Conservation (phyloP, 176 grass and related monocot genomes). For the Chrysopogon serrulatus region DNA sequence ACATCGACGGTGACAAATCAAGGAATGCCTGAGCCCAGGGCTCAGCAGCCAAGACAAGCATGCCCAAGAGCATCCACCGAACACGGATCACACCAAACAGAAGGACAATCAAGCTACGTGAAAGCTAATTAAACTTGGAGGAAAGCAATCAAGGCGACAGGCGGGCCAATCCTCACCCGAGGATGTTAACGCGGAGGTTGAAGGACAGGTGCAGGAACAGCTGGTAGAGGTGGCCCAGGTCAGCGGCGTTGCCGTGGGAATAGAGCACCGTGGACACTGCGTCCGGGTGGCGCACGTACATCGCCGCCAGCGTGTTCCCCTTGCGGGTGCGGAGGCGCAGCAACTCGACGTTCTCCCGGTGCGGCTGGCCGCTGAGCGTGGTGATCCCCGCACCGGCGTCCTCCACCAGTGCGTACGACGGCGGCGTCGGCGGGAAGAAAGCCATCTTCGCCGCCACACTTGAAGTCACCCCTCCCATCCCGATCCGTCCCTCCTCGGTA, state of each 20-base stretch:
- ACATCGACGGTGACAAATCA: slow-evolving; percentile 3
- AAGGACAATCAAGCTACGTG: not conserved
- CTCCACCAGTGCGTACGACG: slow-evolving; percentile 71
- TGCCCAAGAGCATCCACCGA: not conserved
- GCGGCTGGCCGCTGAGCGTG: slow-evolving; percentile 59
- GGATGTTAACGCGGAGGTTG: slow-evolving; percentile 82
- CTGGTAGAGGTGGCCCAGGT: slow-evolving; percentile 89
- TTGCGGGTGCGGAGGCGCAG: slow-evolving; percentile 59
- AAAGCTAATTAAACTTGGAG: not conserved
- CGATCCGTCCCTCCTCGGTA: not conserved
- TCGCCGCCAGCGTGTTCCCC: slow-evolving; percentile 54
- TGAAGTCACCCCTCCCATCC: slow-evolving; percentile 93
- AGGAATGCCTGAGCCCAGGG: not conserved
- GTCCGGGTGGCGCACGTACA: slow-evolving; percentile 78
- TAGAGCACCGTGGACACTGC: slow-evolving; percentile 75
- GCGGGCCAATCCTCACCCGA: slow-evolving; percentile 42
- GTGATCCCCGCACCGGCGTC: slow-evolving; percentile 51
- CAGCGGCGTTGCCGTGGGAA: slow-evolving; percentile 91
- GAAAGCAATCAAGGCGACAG: not conserved
- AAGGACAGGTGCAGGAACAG: slow-evolving; percentile 89
- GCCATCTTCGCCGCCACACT: slow-evolving; percentile 94
- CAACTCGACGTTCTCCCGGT: slow-evolving; percentile 88
- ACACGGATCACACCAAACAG: slow-evolving; percentile 4
- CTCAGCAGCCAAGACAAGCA: not conserved
- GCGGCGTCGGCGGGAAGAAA: slow-evolving; percentile 88